A percentile compares a stretch with the other conserved stretches of the same genome.
Evolutionary conservation across 2,329 filamentous ascomycete genomes (phyloP).

Genomic region (Cladosporium colombiae): DNA sequence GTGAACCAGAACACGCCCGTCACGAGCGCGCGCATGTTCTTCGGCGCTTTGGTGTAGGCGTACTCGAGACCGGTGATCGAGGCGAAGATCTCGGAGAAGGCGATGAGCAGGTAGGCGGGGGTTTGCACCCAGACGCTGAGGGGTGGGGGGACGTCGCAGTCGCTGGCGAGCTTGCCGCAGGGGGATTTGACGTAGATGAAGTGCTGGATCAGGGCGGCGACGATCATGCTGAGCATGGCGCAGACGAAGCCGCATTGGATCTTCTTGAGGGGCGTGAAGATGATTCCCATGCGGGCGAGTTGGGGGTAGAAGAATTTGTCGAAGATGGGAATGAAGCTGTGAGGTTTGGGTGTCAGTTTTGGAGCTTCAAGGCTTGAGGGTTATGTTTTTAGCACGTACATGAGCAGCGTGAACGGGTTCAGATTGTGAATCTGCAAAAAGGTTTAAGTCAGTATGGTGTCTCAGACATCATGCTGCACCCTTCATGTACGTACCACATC

Average conservation of each 20-base stretch:
- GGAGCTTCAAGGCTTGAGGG: no score
- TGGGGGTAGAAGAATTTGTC: conserved; percentile 48
- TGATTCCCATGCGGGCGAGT: conserved; percentile 41
- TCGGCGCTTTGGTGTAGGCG: conserved; percentile 50
- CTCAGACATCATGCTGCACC: no score
- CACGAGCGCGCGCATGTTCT: conserved; percentile 51
- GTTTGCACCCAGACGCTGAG: conserved; percentile 49
- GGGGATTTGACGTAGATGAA: conserved; percentile 55
- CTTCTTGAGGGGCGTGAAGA: conserved; percentile 52
- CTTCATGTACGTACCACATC: conserved; percentile 44
- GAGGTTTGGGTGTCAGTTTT: not conserved
- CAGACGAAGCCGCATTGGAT: conserved; percentile 55
- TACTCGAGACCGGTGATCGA: conserved; percentile 51
- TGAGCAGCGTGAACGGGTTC: conserved; percentile 45
- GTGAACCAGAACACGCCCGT: conserved; percentile 62
- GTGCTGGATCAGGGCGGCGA: conserved; percentile 57
- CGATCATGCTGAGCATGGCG: conserved; percentile 53
- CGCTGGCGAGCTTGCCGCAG: conserved; percentile 36
- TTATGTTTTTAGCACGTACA: conserved; percentile 33
- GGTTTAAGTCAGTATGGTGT: no score
- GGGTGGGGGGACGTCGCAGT: conserved; percentile 28
- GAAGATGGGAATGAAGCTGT: conserved; percentile 44
- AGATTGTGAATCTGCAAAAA: no score
- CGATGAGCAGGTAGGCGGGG: conserved; percentile 49
- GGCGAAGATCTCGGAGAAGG: conserved; percentile 49